phyloP scores from a whole-genome alignment of 108 stramenopile genomes.

The Epipyxis sp. region DNA sequence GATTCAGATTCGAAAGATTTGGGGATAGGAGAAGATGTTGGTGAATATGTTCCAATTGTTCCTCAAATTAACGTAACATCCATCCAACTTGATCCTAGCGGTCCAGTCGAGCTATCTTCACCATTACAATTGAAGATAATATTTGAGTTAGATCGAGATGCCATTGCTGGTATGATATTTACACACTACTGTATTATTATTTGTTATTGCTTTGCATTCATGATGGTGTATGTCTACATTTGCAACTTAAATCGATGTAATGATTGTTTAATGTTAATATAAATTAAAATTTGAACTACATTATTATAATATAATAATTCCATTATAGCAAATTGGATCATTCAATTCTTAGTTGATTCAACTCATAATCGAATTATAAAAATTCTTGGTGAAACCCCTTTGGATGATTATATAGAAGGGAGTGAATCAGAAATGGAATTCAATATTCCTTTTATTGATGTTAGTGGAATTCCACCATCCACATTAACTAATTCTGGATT shows the following conservation, averaged over 20 bases:
- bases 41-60: background rate
- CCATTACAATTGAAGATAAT: background rate
- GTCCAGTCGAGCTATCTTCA: background rate
- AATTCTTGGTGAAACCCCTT: slow-evolving; percentile 4
- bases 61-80: background rate
- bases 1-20: no score
- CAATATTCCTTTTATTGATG: background rate
- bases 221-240: no score
- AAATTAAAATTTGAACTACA: no score
- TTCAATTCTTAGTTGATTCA: slow-evolving; percentile 28
- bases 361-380: background rate
- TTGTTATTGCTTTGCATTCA: no score
- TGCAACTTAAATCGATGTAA: no score
- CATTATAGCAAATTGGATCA: background rate
- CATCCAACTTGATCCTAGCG: background rate
- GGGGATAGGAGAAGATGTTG: background rate
- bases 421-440: slow-evolving; percentile 24
- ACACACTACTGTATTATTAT: no score
- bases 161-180: no score
- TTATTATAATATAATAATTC: no score
- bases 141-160: slow-evolving; percentile 27
- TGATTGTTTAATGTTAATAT: no score
- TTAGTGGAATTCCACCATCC: slow-evolving; percentile 16
- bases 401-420: slow-evolving; percentile 27
- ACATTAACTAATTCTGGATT: slow-evolving; percentile 23